phyloP scores from a whole-genome alignment of 2,329 filamentous ascomycete genomes.

The Hymenoscyphus fructigenus region DNA sequence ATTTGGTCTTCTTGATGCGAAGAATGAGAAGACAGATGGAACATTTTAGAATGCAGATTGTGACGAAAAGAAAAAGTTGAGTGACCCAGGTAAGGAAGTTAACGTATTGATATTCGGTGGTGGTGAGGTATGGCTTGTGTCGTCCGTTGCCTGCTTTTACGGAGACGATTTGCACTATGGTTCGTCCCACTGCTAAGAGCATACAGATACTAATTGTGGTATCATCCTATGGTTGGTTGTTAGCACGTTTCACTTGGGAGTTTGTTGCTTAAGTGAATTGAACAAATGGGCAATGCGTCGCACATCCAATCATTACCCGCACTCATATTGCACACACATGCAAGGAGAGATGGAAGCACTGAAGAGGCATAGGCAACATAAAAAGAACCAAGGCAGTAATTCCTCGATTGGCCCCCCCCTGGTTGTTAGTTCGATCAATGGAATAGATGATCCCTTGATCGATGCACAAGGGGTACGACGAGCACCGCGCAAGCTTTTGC shows the following conservation, averaged over 20 bases:
- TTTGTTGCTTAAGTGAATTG: not conserved
- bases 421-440: not conserved
- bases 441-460: not conserved
- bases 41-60: conserved; percentile 43
- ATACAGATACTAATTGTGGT: conserved; percentile 34
- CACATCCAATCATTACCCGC: conserved; percentile 12
- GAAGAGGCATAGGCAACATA: not conserved
- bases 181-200: conserved; percentile 8
- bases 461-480: not conserved
- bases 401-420: not conserved
- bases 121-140: conserved; percentile 39
- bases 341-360: not conserved
- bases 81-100: conserved; percentile 43
- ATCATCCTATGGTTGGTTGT: conserved; percentile 40
- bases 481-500: not conserved
- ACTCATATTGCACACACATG: conserved; percentile 16
- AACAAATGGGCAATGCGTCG: not conserved
- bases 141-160: conserved; percentile 41
- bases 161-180: conserved; percentile 38
- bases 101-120: conserved; percentile 37
- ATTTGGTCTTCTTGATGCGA: conserved; percentile 41
- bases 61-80: conserved; percentile 43
- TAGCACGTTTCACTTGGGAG: conserved; percentile 34
- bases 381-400: not conserved
- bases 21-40: conserved; percentile 44